Evolutionary conservation across 768 basidiomycete species (phyloP).

Genomic region (Arthromyces matolae): DNA sequence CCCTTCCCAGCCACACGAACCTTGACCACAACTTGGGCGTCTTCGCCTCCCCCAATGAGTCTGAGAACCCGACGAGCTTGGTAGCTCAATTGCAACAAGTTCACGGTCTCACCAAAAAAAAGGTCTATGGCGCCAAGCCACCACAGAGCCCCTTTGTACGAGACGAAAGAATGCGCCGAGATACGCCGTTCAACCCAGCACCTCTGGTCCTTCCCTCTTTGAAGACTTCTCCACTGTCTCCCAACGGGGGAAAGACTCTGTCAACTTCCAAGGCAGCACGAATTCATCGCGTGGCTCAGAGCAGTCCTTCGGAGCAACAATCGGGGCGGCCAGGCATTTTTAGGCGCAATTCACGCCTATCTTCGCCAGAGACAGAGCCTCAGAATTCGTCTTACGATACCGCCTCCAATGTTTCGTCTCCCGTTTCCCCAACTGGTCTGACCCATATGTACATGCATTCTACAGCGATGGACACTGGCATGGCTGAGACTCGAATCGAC

Average conservation of each 20-base stretch:
- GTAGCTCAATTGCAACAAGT: constrained; percentile 63
- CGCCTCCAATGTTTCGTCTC: constrained; percentile 17
- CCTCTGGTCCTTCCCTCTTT: constrained; percentile 25
- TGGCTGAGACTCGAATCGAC: constrained; percentile 2
- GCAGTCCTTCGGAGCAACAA: constrained; percentile 30
- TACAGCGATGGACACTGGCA: constrained; percentile 3
- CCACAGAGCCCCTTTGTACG: constrained; percentile 49
- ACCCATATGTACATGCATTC: constrained; percentile 9
- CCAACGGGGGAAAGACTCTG: constrained; percentile 28
- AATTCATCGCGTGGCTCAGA: constrained; percentile 29
- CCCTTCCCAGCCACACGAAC: constrained; percentile 15
- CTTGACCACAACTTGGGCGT: constrained; percentile 11
- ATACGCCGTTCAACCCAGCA: constrained; percentile 22
- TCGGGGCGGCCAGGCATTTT: constrained; percentile 27
- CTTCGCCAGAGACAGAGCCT: constrained; percentile 35
- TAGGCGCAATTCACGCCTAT: constrained; percentile 30
- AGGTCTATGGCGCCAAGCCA: constrained; percentile 54
- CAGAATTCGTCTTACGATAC: constrained; percentile 14
- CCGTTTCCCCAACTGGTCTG: constrained; percentile 17
- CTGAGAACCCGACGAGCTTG: constrained; percentile 40
- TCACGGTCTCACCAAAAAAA: constrained; percentile 70
- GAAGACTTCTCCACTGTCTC: constrained; percentile 10
- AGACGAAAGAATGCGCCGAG: constrained; percentile 40
- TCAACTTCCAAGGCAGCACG: constrained; percentile 34
- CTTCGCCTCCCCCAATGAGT: constrained; percentile 15